Base-by-base conservation (phyloP, 495 filamentous ascomycete species). In the Niebla homalea region DNA sequence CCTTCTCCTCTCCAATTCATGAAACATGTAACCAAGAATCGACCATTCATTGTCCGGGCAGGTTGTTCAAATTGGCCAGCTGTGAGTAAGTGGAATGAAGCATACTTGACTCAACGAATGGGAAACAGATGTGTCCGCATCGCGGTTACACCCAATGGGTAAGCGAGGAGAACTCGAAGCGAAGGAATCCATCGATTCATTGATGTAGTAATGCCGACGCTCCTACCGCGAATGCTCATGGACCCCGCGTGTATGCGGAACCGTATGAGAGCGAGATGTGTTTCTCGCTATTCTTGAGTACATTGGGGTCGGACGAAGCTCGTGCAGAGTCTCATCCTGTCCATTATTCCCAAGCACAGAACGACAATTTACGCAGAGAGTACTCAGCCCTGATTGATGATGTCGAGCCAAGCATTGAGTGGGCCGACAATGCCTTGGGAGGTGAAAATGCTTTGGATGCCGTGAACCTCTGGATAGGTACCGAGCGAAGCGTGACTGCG, bases 381-480 rank as follows among this genome's bases (percentile, higher is more conserved):
- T 89, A 86, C 63, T 23, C 55, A 2, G 32, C 64, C 2, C 74
- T 89, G 5, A 75, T 73, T 58, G 42, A 65, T 2, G 67, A 80
- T 55, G 69, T 83, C 1, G 74, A 73, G 15, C 54, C 54, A 14
- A 66, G 71, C 51, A 78, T 89, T 40, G 68, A 76, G 19, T 89
- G 78, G 60, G 85, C 83, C 0, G 72, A 75, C 29, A 76, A 82
- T 48, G 82, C 82, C 0, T 70, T 89, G 0, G 65, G 72, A 18
- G 48, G n/a, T 6, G 37, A 48, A 40, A 23, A 38, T 14, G 19
- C 51, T 38, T 20, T 49, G 11, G 84, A 89, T 40, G 84, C 85
- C 16, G 74, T 84, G 53, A 89, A 89, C 60, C 64, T 89, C 53
- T 89, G 85, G 85, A 76, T 89, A 53, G 85, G 85, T 39, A 82